Base-by-base conservation (phyloP, 2,329 filamentous ascomycete species). In the Ceratocystis papillata region DNA sequence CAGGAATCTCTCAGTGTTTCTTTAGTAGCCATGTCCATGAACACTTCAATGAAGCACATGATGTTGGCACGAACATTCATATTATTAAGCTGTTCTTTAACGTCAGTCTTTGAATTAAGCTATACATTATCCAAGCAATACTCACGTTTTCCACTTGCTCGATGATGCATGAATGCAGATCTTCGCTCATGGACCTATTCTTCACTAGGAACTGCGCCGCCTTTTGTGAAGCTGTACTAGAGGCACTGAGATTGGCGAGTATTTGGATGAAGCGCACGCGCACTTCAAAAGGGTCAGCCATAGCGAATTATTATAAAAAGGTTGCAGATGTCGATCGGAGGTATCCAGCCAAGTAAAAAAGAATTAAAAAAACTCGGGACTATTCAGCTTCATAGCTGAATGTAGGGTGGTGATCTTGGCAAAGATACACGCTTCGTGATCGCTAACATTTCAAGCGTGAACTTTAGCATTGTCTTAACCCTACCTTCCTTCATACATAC, bases 51-150 rank as follows among this genome's bases (percentile, higher is more conserved):
- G 76, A 99, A 99, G 77, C 96, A 99, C 88, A 99, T 96, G 75
- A 99, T 97, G 74, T 99, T 99, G 67, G 94, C 95, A 68, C 93
- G 83, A 63, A 87, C 96, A 76, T 99, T 99, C 88, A 99, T 96
- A 70, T 89, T 93, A 70, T 90, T 96, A 83, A 92, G 71, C 17
- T 61, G 62, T 7, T 8, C 7, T 28, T 17, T 20, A 17, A 10
- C 7, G 22, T 63, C 55, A 33, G 46, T 30, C 20, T 10, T 3
- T 7, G 4, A 45, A 10, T 4, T 25, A 2, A 20, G 30, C 20
- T 5, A 10, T 2, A 30, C 25, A 20, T 17, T 37, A 45, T 30
- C 2, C 30, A 44, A 25, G 33, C 30, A 17, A 25, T 53, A 74
- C 79, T 70, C 75, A 90, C 89, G 72, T 85, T 83, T 76, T 97